Evolutionary conservation across 2,329 filamentous ascomycete genomes (phyloP).

Genomic region (Cladosporium sp.): DNA sequence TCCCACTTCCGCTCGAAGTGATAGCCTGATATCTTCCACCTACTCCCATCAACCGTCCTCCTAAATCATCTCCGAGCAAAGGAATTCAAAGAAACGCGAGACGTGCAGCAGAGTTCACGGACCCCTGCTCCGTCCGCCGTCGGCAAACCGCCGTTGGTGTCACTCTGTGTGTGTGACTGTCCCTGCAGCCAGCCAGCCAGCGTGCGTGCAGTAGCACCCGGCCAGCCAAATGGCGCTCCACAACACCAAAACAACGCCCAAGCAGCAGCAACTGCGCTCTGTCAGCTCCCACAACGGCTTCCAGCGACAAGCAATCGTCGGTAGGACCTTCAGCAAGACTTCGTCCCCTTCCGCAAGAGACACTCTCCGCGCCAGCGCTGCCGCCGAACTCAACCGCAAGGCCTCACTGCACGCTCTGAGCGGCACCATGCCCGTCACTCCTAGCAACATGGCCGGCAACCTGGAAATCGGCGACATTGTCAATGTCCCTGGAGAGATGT

Average conservation of each 20-base stretch:
- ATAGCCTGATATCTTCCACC: not conserved
- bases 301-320: slow-evolving; percentile 40
- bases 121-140: not conserved
- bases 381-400: slow-evolving; percentile 62
- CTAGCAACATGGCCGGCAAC: slow-evolving; percentile 1
- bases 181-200: slow-evolving; percentile 1
- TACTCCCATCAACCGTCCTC: not conserved
- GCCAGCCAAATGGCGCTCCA: slow-evolving; percentile 3
- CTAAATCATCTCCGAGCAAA: not conserved
- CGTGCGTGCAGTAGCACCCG: not conserved
- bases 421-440: slow-evolving; percentile 27
- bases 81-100: not conserved
- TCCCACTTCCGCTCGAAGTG: not conserved
- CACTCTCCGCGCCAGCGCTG: slow-evolving; percentile 44
- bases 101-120: not conserved
- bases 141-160: slow-evolving; percentile 1
- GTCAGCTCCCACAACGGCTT: slow-evolving; percentile 21
- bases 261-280: slow-evolving; percentile 33
- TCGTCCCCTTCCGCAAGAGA: slow-evolving; percentile 44
- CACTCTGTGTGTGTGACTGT: not conserved
- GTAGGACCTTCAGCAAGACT: slow-evolving; percentile 25
- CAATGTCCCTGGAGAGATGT: slow-evolving; percentile 91
- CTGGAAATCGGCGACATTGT: slow-evolving; percentile 79
- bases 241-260: slow-evolving; percentile 43
- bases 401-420: slow-evolving; percentile 70